These are phyloP conservation scores for Zizania palustris DNA, from an alignment of 202 grass and related monocot species.

Conservation along the genomic window DNA sequence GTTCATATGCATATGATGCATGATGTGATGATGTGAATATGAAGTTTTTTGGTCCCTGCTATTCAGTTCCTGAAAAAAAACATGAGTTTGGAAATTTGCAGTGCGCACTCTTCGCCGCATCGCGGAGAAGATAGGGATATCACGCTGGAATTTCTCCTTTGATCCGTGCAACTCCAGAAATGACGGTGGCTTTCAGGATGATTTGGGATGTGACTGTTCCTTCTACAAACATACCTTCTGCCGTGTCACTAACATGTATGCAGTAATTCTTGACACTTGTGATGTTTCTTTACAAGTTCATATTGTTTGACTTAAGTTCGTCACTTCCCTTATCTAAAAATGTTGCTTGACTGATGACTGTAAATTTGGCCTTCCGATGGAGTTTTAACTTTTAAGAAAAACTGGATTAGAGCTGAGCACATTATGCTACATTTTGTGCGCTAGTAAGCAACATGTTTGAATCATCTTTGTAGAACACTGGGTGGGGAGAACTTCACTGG, in stretches of 20 bases:
- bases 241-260: constrained; percentile 68
- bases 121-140: constrained; percentile 42
- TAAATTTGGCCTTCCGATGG: neutral
- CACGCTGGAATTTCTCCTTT: constrained; percentile 66
- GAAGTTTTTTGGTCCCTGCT: neutral
- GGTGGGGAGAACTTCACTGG: constrained; percentile 60
- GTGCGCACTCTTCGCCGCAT: constrained; percentile 50
- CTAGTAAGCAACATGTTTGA: neutral
- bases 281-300: neutral
- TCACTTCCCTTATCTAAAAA: no score
- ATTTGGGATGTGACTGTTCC: constrained; percentile 72
- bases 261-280: neutral
- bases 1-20: neutral
- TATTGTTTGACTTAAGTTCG: neutral
- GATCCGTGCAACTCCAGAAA: constrained; percentile 47
- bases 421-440: constrained; percentile 7
- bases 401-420: neutral
- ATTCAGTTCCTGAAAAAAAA: neutral
- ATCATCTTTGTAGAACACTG: constrained; percentile 48
- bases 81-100: constrained; percentile 13
- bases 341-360: neutral
- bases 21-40: no score
- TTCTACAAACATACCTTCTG: constrained; percentile 57
- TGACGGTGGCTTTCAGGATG: constrained; percentile 16
- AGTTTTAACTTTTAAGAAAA: neutral